Conservation (phyloP, 306 rosid species). For the Pyrus communis region DNA sequence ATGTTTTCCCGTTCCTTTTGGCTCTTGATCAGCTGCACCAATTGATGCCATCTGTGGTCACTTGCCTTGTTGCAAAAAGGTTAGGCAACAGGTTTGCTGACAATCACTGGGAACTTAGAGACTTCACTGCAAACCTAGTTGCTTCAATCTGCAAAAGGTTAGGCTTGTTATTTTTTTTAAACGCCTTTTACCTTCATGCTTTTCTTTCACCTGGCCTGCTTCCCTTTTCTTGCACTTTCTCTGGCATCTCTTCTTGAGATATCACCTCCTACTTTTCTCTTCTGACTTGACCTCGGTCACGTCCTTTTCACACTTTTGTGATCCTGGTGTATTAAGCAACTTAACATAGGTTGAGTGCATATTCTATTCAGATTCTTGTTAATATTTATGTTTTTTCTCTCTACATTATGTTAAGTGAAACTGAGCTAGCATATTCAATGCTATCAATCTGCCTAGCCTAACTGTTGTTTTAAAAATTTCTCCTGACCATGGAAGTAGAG, state of each 20-base stretch:
- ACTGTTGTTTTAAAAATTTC: neutral
- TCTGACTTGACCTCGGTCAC: neutral
- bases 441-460: neutral
- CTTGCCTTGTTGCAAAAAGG: slow-evolving; percentile 82
- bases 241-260: neutral
- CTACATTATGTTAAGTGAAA: neutral
- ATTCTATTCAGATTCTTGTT: too few species aligned
- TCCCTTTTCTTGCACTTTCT: neutral
- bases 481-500: neutral
- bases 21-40: slow-evolving; percentile 56
- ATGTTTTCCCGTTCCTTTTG: neutral
- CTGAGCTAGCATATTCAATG: neutral
- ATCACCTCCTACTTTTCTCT: neutral
- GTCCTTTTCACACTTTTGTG: neutral
- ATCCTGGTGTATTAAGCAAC: neutral
- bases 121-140: slow-evolving; percentile 69
- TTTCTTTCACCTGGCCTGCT: neutral
- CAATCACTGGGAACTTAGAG: slow-evolving; percentile 86
- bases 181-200: neutral
- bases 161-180: slow-evolving; percentile 6
- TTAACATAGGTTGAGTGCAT: too few species aligned
- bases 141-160: slow-evolving; percentile 84
- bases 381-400: too few species aligned
- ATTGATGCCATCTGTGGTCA: slow-evolving; percentile 91
- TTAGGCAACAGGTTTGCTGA: slow-evolving; percentile 73